Evolutionary conservation across 148 eudicot genomes (phyloP), one percentile per base, ranked within the genome.

Genomic region (Camellia sinensis): DNA sequence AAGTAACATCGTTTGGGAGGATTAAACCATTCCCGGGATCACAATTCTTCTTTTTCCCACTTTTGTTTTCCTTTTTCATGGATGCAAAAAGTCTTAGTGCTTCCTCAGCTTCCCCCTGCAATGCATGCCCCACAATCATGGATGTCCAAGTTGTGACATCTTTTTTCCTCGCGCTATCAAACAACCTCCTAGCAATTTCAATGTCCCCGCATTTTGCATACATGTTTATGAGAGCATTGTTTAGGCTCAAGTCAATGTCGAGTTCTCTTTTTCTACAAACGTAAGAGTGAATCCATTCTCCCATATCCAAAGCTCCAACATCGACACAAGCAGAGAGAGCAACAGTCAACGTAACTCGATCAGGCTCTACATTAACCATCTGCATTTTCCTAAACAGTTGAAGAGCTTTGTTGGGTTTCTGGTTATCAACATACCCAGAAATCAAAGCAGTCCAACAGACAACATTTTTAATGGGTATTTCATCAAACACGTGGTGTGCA

Each of bases 111-210:
- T 76, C 80, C 41, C 89, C 88, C 19, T 89, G 84, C 54, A 89
- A 54, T 0, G 91, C 91, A 71, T 82, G 82, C n/a, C 91, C 89
- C 1, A 86, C 85, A 67, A 89, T 87, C 90, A 89, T 89, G 10
- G 88, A 85, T 10, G 91, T 87, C 89, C 88, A 89, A 12, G 89
- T 89, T 21, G 83, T 85, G 52, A 89, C 91, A 81, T 89, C 88
- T 80, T 81, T 89, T 70, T 75, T 5, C 72, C 61, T 72, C 11
- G 79, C 71, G 73, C 79, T 11, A 46, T 74, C 60, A 73, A 89
- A 89, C 80, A 89, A 60, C 29, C 11, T 48, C 74, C 54, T 73
- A 3, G 89, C 91, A 59, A 74, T 77, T 70, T 41, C 75, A 7
- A 87, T 76, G 19, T 85, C 84, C 50, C 91, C 91, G 62, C 88